Evolutionary conservation across 345 rosid genomes (phyloP), one percentile per base, ranked within the genome.

Genomic region (Moricandia moricandioides): DNA sequence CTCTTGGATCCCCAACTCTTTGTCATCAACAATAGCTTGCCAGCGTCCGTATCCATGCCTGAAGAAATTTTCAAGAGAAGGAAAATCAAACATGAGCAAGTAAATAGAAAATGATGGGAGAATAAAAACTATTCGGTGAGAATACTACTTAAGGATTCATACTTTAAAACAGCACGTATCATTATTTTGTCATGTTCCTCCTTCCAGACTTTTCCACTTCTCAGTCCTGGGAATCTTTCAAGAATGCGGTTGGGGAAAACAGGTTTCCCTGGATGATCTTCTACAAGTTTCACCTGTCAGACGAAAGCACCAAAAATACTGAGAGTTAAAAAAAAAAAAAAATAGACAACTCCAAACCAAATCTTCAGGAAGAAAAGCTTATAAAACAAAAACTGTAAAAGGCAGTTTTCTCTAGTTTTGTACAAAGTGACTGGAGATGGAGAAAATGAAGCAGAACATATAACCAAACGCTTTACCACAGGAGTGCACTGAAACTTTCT

Each of bases 31-130:
- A 74, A 96, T 92, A 34, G 98, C 97, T 86, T 92, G 99, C 99
- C 99, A 92, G 82, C 98, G 87, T 81, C 99, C 99, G 55, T 92
- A 96, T 39, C 99, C 99, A 82, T 96, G 99, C 90, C 99, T 96
- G 62, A 62, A 61, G 69, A 77, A 39, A 37, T 33, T 34, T 47
- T 33, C 62, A 57, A 39, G 66, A 67, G 54, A 58, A 72, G 57
- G 47, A 57, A 65, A 62, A 21, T 12, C 39, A 52, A 59, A 34
- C 1, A 10, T 37, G 52, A 75, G 54, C 13, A 70, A 60, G 18
- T 43, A 26, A 39, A 47, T 43, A 65, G 24, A 55, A 64, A 34
- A 8, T 16, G 31, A 55, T 14, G 16, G 33, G 59, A 37, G 12
- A 40, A 24, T 24, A 26, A 40, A 30, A 79, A 67, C 12, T 39